Conservation (phyloP, 371 early-diverging fungal genomes). For the Agmasoma carcini region DNA sequence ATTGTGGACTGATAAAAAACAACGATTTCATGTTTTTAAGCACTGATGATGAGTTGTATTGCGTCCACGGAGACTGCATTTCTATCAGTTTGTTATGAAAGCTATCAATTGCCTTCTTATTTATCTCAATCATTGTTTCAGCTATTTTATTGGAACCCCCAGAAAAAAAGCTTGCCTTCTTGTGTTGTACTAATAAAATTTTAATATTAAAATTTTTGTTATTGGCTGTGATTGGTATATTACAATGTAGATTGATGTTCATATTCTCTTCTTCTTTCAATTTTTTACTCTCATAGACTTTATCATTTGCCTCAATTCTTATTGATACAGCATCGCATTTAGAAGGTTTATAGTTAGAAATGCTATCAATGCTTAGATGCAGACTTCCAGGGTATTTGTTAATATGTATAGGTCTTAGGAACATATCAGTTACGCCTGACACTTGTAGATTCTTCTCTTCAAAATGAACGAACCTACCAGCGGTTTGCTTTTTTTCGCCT, state of each 20-base stretch:
- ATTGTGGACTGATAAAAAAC: conserved; percentile 2
- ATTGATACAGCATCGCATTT: not conserved
- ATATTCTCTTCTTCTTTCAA: not conserved
- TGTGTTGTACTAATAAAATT: not conserved
- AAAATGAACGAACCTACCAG: too few species aligned
- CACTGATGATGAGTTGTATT: conserved; percentile 5
- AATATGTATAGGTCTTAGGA: not conserved
- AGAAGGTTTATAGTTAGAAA: not conserved
- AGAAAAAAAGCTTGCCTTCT: too few species aligned
- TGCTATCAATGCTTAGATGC: not conserved
- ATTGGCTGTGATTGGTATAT: not conserved
- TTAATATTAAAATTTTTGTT: not conserved
- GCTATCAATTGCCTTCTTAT: not conserved
- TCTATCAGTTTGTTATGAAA: conserved; percentile 36
- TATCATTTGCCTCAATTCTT: not conserved
- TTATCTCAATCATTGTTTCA: conserved; percentile 6
- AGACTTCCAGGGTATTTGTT: conserved; percentile 5
- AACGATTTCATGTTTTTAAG: conserved; percentile 2
- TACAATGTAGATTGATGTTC: not conserved
- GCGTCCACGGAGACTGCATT: conserved; percentile 9
- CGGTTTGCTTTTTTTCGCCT: not conserved
- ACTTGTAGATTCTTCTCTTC: too few species aligned
- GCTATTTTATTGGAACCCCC: not conserved
- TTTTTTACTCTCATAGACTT: not conserved
- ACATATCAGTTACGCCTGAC: too few species aligned